phyloP scores from a whole-genome alignment of 257 asterid genomes.

The Solanum phureja region DNA sequence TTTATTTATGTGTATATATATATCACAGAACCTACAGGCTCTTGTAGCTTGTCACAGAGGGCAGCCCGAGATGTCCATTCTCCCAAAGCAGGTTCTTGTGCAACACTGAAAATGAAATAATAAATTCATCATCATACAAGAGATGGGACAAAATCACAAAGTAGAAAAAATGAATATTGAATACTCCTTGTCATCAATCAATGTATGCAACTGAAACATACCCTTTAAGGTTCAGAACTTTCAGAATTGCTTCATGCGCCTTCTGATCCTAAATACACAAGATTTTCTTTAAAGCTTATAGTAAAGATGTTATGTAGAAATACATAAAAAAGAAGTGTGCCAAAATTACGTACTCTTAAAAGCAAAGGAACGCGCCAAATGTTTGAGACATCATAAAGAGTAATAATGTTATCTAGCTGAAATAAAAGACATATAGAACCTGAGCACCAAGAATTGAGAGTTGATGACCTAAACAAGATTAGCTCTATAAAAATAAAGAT shows the following conservation, averaged over 20 bases:
- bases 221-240: slow-evolving; percentile 64
- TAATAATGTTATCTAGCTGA: slow-evolving; percentile 62
- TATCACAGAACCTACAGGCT: slow-evolving; percentile 45
- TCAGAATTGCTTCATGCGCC: slow-evolving; percentile 87
- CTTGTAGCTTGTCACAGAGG: slow-evolving; percentile 51
- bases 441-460: not conserved
- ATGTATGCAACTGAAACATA: slow-evolving; percentile 12
- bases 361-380: slow-evolving; percentile 88
- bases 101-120: slow-evolving; percentile 27
- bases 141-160: not conserved
- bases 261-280: slow-evolving; percentile 57
- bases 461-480: not conserved
- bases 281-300: not conserved
- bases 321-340: not conserved
- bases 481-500: not conserved
- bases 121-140: not conserved
- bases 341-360: slow-evolving; percentile 43
- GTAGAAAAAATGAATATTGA: not conserved
- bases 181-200: not conserved
- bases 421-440: not conserved
- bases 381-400: slow-evolving; percentile 77
- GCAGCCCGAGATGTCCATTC: slow-evolving; percentile 85
- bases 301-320: not conserved
- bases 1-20: not conserved
- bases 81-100: slow-evolving; percentile 50